phyloP scores from a whole-genome alignment of 441 rosid genomes.

The Aquilaria agallochum region DNA sequence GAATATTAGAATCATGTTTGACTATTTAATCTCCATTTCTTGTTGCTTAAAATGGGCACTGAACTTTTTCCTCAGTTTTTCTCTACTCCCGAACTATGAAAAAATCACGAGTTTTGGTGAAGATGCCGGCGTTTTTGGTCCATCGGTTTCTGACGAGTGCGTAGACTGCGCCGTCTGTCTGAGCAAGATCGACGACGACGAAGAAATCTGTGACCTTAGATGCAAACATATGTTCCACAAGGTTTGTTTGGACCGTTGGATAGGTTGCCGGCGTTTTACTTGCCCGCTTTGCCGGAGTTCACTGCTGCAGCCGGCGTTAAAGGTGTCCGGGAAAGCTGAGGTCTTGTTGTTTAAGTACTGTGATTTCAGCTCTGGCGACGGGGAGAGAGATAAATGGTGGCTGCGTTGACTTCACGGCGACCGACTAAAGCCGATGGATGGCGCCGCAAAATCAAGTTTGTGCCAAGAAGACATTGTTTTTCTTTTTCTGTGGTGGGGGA shows the following conservation, averaged over 20 bases:
- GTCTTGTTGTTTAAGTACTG: conserved; percentile 14
- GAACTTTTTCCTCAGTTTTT: conserved; percentile 6
- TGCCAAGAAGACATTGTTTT: too few species aligned
- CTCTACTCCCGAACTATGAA: conserved; percentile 2
- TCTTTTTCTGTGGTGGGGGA: too few species aligned
- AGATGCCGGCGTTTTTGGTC: too few species aligned
- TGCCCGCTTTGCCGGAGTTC: conserved; percentile 31
- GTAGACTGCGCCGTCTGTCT: conserved; percentile 31
- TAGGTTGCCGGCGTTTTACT: conserved; percentile 1
- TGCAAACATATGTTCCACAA: conserved; percentile 29
- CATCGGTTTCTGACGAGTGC: too few species aligned
- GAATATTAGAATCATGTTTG: conserved; percentile 1
- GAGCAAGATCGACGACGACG: conserved; percentile 19
- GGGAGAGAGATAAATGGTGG: conserved; percentile 21
- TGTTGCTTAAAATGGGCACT: conserved; percentile 16
- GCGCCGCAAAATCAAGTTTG: too few species aligned
- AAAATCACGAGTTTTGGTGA: too few species aligned
- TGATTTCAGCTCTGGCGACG: conserved; percentile 7
- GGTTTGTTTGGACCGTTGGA: conserved; percentile 26
- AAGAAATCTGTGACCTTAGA: conserved; percentile 21
- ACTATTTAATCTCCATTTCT: neutral
- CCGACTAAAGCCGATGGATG: too few species aligned
- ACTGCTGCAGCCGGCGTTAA: neutral
- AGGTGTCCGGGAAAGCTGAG: neutral
- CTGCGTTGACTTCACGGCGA: conserved; percentile 1